Percentiles rank a stretch among this genome's conserved stretches.
phyloP scores from a whole-genome alignment of 1,284 basidiomycete species.

The Rhodofomes roseus region DNA sequence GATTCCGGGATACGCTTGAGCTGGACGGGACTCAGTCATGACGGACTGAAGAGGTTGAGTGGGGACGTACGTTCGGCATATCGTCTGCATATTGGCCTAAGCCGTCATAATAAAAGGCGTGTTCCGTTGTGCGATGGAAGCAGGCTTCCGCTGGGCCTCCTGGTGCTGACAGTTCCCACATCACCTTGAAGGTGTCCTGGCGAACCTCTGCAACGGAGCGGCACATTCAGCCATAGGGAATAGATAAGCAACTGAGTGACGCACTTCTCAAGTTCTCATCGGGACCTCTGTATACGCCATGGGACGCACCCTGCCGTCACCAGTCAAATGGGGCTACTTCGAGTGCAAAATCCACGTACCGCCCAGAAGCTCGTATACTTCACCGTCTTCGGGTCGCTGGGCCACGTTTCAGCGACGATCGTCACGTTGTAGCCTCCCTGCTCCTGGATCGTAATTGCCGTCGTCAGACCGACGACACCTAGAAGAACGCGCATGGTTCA shows the following conservation, averaged over 20 bases:
- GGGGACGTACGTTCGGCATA: conserved; percentile 57
- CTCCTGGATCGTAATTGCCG: conserved; percentile 64
- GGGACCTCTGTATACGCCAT: conserved; percentile 52
- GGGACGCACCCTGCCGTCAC: conserved; percentile 54
- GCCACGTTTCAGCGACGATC: conserved; percentile 63
- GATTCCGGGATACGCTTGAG: conserved; percentile 43
- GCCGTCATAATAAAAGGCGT: conserved; percentile 51
- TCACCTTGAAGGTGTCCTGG: conserved; percentile 62
- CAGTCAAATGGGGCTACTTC: too few species aligned
- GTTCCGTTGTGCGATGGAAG: conserved; percentile 59
- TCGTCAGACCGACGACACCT: conserved; percentile 74
- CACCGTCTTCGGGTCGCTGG: conserved; percentile 65
- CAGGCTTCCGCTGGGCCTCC: conserved; percentile 49
- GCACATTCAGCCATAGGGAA: background rate
- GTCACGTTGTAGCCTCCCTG: conserved; percentile 53
- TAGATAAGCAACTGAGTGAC: background rate
- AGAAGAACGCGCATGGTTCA: background rate
- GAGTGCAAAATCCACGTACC: conserved; percentile 37
- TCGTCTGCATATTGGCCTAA: conserved; percentile 43
- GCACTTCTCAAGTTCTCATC: conserved; percentile 49
- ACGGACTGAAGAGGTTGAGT: too few species aligned
- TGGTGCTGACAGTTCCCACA: conserved; percentile 67
- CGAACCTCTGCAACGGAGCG: conserved; percentile 49
- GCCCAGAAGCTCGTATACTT: conserved; percentile 80
- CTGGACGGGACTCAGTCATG: conserved; percentile 33